Evolutionary conservation across 2,329 filamentous ascomycete species (phyloP), one percentile per base, ranked within the genome.

Genomic region (Microcera coccophila): DNA sequence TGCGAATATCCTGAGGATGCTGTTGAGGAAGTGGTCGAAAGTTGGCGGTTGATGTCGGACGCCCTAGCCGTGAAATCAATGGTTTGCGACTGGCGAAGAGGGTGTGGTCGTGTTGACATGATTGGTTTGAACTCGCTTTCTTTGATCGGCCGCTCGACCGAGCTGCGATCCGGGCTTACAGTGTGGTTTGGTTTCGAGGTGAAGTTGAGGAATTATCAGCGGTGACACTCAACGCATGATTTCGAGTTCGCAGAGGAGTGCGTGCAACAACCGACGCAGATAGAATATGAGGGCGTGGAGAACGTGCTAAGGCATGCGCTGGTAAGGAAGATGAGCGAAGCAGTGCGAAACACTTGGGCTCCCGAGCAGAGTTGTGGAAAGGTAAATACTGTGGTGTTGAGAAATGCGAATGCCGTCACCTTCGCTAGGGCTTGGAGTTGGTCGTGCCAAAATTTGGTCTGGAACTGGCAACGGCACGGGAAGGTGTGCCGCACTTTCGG

Each of bases 21-120:
- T n/a, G 79, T 81, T 5, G 85, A 87, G 9, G 83, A 84, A 26
- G 81, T 79, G 45, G 78, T 87, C 4, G 85, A 89, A 22, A 80
- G 74, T 56, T 87, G 82, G 52, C 85, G 75, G 49, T 70, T 71
- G 53, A 81, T 55, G 43, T 60, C 57, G 63, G 81, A 55, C 41
- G 59, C 57, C 63, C 63, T 57, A 49, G 49, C 65, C 54, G 72
- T 63, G 57, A 68, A 62, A 59, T 79, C 75, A 56, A 68, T 60
- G 41, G 72, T 75, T 47, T 74, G 73, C 51, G 75, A 72, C 62
- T 81, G 78, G 53, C 77, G 74, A 45, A 82, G 72, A 41, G 77
- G 74, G 60, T 79, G 76, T 51, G 72, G 70, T 45, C 75, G 74
- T 68, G 75, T 72, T 65, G 78, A 78, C 73, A 79, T 82, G 56